Percentiles rank a stretch among this genome's conserved stretches.
Evolutionary conservation across 805 yeast species (phyloP).

Genomic region (Dipodascus geniculatus): DNA sequence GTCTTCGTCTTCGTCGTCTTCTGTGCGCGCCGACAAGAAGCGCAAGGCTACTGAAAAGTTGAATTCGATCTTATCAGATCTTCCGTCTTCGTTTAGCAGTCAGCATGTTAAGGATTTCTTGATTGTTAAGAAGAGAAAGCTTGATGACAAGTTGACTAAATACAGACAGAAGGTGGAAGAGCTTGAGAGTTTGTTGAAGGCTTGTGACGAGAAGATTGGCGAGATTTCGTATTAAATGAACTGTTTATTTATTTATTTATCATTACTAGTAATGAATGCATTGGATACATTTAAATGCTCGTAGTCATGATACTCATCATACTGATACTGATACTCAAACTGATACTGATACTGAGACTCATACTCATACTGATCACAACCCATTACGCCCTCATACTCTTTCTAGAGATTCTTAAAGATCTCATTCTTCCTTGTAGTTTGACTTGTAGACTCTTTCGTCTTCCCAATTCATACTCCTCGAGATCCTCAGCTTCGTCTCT

Average conservation of each 20-base stretch:
- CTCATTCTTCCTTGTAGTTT: not conserved
- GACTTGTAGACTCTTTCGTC: not conserved
- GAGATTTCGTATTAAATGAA: slow-evolving; percentile 6
- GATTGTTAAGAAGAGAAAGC: slow-evolving; percentile 22
- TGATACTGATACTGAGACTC: too few species aligned
- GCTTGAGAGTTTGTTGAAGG: slow-evolving; percentile 19
- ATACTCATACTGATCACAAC: too few species aligned
- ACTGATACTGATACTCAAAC: too few species aligned
- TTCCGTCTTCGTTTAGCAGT: slow-evolving; percentile 19
- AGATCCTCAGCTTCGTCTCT: not conserved
- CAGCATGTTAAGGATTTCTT: slow-evolving; percentile 24
- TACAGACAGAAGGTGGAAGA: slow-evolving; percentile 17
- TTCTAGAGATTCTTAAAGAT: not conserved
- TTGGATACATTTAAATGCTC: too few species aligned
- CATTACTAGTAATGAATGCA: not conserved
- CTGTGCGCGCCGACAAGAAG: slow-evolving; percentile 1
- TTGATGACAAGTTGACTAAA: slow-evolving; percentile 23
- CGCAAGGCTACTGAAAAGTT: slow-evolving; percentile 2
- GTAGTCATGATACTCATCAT: too few species aligned
- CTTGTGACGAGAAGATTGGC: slow-evolving; percentile 21
- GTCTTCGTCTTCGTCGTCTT: slow-evolving; percentile 1
- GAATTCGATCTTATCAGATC: slow-evolving; percentile 10
- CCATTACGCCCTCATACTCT: not conserved
- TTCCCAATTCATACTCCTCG: not conserved
- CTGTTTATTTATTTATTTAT: not conserved